These are phyloP conservation scores for Biscogniauxia marginata DNA, from an alignment of 2,329 filamentous ascomycete genomes.

Conservation along the genomic window DNA sequence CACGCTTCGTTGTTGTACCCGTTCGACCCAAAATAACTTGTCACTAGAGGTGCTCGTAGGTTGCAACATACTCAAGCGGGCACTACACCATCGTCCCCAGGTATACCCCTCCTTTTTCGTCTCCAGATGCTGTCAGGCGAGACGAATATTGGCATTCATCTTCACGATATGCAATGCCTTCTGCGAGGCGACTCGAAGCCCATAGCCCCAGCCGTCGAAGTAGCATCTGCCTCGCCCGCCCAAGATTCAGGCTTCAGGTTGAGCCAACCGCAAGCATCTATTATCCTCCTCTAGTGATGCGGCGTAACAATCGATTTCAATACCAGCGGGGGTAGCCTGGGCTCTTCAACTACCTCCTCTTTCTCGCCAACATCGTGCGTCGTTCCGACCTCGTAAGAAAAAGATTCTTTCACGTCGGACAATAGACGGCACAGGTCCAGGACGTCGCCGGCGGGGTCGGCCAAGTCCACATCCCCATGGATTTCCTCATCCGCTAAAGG, in stretches of 20 bases:
- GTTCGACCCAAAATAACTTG: not conserved
- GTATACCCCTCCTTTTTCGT: no score
- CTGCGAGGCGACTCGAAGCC: not conserved
- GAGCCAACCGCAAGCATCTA: not conserved
- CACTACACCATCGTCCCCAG: no score
- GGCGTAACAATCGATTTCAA: conserved; percentile 25
- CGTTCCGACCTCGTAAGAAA: conserved; percentile 30
- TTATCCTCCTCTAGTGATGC: not conserved
- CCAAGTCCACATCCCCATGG: conserved; percentile 16
- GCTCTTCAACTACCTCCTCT: conserved; percentile 20
- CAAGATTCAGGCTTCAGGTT: not conserved
- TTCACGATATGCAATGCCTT: not conserved
- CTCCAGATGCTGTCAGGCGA: not conserved
- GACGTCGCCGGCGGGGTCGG: conserved; percentile 23
- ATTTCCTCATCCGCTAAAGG: conserved; percentile 11
- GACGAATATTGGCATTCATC: not conserved
- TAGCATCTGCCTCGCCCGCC: not conserved
- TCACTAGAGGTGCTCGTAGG: not conserved
- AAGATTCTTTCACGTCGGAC: conserved; percentile 29
- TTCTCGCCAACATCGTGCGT: conserved; percentile 24
- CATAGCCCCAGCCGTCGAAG: not conserved
- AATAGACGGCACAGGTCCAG: conserved; percentile 24
- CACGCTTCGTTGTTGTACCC: not conserved
- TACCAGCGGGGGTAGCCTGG: conserved; percentile 26
- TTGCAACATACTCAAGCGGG: no score